Base-by-base conservation (phyloP, 192 early-diverging fungal species). In the Backusella westeae region DNA sequence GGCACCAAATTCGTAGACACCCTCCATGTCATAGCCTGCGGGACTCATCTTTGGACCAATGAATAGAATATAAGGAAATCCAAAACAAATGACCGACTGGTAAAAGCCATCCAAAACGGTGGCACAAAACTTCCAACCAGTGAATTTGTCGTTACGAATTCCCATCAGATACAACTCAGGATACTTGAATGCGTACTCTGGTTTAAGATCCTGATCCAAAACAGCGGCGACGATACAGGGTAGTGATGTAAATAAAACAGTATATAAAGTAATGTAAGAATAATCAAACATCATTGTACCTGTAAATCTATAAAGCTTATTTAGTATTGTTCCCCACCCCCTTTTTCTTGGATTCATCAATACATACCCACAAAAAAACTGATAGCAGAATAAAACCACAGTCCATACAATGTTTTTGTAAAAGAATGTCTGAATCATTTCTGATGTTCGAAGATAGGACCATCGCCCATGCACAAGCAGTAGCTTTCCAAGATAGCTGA, bases 161-260 rank as follows among this genome's bases (percentile, higher is more conserved):
- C 93, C 92, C 69, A 84, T 82, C 67, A 84, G 82, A 86, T 95
- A 95, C 46, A 95, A 86, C 78, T 90, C 90, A 6, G 95, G 94
- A 23, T 87, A 84, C 1, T 85, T 80, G 34, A 92, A 84, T n/a
- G 87, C 83, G 8, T 86, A 85, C 29, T 86, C 77, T 3, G 88
- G 87, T 1, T 84, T 80, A 7, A 95, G 72, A 75, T 95, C 93
- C 69, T 90, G 88, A 78, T 96, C 93, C 78, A 94, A 90, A 2
- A 93, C 84, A 49, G 93, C 81, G 7, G 85, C 83, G 63, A 89
- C 82, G 1, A 93, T 88, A 65, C 87, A 85, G 7, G 95, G 93
- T 39, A 92, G 80, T 68, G 88, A 84, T 21, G 95, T 94, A 71
- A 96, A 91, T 19, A 94, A 74, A 69, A 93, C 78, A 77, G 95